Conservation (phyloP, 2,329 filamentous ascomycete genomes). For the Esteya vermicola region DNA sequence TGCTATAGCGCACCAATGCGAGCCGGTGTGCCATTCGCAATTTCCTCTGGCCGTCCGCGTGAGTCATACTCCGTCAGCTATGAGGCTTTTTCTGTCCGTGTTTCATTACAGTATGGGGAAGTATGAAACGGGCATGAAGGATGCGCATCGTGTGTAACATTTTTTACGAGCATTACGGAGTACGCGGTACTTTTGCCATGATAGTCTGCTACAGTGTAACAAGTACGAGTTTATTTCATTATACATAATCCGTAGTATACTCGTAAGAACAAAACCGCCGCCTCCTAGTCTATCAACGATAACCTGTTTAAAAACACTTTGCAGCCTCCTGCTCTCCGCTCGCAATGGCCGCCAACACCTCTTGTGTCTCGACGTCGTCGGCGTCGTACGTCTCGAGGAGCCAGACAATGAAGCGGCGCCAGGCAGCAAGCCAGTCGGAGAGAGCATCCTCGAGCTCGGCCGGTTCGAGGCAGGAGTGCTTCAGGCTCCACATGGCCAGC, state of each 20-base stretch:
- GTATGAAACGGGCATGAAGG: too few relatives aligned
- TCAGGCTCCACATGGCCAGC: conserved; percentile 46
- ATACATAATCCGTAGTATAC: too few relatives aligned
- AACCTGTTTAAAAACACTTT: neutral
- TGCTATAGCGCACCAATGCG: neutral
- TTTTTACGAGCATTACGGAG: too few relatives aligned
- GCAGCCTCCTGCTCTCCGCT: neutral
- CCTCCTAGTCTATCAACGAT: too few relatives aligned
- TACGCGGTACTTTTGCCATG: too few relatives aligned
- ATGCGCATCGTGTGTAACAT: too few relatives aligned
- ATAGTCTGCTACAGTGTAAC: too few relatives aligned
- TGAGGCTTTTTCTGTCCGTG: neutral
- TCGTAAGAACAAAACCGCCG: too few relatives aligned
- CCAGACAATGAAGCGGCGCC: conserved; percentile 42
- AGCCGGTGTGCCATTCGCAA: too few relatives aligned
- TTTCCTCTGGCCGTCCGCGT: neutral
- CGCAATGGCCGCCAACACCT: neutral
- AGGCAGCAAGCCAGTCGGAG: conserved; percentile 36
- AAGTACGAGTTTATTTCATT: too few relatives aligned
- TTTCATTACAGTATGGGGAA: neutral
- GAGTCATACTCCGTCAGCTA: neutral
- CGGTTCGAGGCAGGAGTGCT: conserved; percentile 39
- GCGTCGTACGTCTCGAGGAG: conserved; percentile 28
- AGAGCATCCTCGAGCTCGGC: conserved; percentile 29
- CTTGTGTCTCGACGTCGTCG: neutral